Conservation (phyloP, 768 basidiomycete species). For the Tricholoma sp. region DNA sequence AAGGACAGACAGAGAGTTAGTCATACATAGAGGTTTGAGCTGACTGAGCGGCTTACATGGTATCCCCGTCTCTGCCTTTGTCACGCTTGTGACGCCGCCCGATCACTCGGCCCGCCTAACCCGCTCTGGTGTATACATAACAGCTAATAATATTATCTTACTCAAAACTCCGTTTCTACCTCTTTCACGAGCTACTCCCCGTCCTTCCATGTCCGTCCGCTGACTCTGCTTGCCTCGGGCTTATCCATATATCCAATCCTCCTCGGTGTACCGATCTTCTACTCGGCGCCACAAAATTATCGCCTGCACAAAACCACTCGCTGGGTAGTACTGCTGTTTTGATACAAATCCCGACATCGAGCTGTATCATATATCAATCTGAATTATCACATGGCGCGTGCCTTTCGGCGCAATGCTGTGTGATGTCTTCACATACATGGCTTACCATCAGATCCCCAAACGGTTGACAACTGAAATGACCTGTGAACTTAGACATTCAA, state of each 20-base stretch:
- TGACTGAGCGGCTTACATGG: slow-evolving; percentile 22
- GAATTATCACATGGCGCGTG: neutral
- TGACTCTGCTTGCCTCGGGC: neutral
- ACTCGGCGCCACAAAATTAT: neutral
- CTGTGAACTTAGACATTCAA: neutral
- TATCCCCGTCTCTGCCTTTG: slow-evolving; percentile 4
- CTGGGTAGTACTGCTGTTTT: no score
- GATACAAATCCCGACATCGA: no score
- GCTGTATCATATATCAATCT: no score
- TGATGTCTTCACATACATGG: neutral
- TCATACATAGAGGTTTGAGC: slow-evolving; percentile 24
- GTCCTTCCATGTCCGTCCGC: neutral
- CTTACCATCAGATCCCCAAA: neutral
- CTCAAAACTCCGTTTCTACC: no score
- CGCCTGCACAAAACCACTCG: no score
- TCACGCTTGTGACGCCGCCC: neutral
- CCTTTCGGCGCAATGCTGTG: neutral
- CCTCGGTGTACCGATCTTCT: neutral
- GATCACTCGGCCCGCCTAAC: no score
- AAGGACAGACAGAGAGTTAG: slow-evolving; percentile 14
- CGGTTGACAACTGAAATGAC: neutral
- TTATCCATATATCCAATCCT: neutral
- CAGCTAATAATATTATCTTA: no score
- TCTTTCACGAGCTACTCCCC: neutral
- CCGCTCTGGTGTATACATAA: no score